These are phyloP conservation scores for Globisporangium echinulatum DNA, from an alignment of 352 stramenopile genomes.

Conservation along the genomic window DNA sequence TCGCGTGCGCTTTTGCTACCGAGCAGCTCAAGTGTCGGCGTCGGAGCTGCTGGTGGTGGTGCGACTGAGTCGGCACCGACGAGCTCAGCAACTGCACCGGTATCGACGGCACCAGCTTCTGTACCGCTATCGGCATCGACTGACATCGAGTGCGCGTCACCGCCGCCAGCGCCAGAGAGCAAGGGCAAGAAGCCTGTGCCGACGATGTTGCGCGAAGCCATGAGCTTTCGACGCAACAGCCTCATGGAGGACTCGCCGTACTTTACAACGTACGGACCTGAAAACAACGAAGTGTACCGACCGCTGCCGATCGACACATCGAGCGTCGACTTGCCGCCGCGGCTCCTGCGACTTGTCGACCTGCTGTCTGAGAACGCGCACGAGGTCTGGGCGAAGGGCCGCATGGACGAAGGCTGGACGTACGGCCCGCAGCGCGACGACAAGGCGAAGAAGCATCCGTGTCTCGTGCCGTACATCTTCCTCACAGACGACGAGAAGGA, in stretches of 20 bases:
- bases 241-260: slow-evolving; percentile 78
- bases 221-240: slow-evolving; percentile 72
- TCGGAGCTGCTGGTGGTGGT: slow-evolving; percentile 6
- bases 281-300: slow-evolving; percentile 53
- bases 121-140: too few relatives aligned
- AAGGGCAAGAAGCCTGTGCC: slow-evolving; percentile 44
- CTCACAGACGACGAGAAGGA: slow-evolving; percentile 87
- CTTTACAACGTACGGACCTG: slow-evolving; percentile 61
- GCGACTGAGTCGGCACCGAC: slow-evolving; percentile 6
- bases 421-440: slow-evolving; percentile 79
- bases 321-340: slow-evolving; percentile 52
- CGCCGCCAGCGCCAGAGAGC: slow-evolving; percentile 18
- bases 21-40: slow-evolving; percentile 8
- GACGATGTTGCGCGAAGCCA: slow-evolving; percentile 57
- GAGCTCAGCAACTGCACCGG: not conserved
- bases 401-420: slow-evolving; percentile 85
- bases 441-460: slow-evolving; percentile 73
- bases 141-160: not conserved
- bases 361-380: slow-evolving; percentile 82
- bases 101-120: slow-evolving; percentile 8
- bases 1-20: slow-evolving; percentile 15
- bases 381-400: slow-evolving; percentile 81
- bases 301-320: slow-evolving; percentile 76
- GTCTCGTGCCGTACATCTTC: slow-evolving; percentile 85
- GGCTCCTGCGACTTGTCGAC: slow-evolving; percentile 69